phyloP scores from a whole-genome alignment of 2,329 filamentous ascomycete genomes.

The Penicillium fuscoglaucum region DNA sequence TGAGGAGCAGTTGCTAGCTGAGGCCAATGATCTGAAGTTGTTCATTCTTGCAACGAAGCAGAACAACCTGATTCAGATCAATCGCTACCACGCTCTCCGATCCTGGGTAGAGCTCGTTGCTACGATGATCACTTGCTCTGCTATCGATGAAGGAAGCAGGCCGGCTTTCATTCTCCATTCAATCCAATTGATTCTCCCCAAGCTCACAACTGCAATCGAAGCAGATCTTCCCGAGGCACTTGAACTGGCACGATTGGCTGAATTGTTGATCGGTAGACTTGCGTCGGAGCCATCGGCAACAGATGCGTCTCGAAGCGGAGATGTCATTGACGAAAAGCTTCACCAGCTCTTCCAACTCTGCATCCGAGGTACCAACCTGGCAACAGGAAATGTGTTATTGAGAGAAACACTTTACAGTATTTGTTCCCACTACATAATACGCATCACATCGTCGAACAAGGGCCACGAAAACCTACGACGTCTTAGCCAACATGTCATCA shows the following conservation, averaged over 20 bases:
- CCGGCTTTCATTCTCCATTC: slow-evolving; percentile 81
- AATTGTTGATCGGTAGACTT: slow-evolving; percentile 55
- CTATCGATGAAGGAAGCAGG: slow-evolving; percentile 71
- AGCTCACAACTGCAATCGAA: slow-evolving; percentile 73
- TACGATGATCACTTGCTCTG: slow-evolving; percentile 78
- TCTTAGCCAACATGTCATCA: slow-evolving; percentile 67
- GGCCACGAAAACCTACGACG: slow-evolving; percentile 49
- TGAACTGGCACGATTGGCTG: slow-evolving; percentile 76
- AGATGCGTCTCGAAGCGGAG: slow-evolving; percentile 54
- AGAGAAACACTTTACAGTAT: slow-evolving; percentile 89
- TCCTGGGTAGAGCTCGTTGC: slow-evolving; percentile 84
- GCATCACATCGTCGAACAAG: slow-evolving; percentile 56
- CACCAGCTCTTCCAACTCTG: slow-evolving; percentile 90
- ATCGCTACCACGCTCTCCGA: slow-evolving; percentile 67
- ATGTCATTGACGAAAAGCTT: slow-evolving; percentile 82
- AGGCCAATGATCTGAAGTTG: slow-evolving; percentile 39
- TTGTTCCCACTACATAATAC: slow-evolving; percentile 79
- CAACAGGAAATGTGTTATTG: slow-evolving; percentile 68
- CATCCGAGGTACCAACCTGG: slow-evolving; percentile 73
- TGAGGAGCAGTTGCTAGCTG: slow-evolving; percentile 43
- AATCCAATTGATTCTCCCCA: slow-evolving; percentile 83
- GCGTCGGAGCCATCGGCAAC: slow-evolving; percentile 38
- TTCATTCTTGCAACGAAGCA: slow-evolving; percentile 47
- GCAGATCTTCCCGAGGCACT: slow-evolving; percentile 69
- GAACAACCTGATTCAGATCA: slow-evolving; percentile 37